These are phyloP conservation scores for Rozella allomycis DNA, from an alignment of 371 early-diverging fungal genomes.

Conservation along the genomic window DNA sequence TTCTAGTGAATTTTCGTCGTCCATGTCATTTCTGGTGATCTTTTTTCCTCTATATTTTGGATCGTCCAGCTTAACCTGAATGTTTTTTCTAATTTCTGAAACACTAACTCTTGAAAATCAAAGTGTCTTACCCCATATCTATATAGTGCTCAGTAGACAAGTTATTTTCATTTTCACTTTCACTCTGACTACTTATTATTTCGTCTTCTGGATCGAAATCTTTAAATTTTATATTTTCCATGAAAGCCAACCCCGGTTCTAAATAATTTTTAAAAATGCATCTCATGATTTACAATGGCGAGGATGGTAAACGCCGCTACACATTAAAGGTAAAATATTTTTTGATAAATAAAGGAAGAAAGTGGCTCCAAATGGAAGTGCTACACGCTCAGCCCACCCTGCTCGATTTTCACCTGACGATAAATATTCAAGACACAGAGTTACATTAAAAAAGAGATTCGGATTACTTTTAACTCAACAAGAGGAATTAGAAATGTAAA, in stretches of 20 bases:
- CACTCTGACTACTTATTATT: slow-evolving; percentile 14
- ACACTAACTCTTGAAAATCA: neutral
- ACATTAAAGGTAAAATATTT: slow-evolving; percentile 60
- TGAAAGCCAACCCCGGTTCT: slow-evolving; percentile 11
- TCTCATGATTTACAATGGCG: slow-evolving; percentile 68
- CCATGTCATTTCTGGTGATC: slow-evolving; percentile 37
- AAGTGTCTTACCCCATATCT: slow-evolving; percentile 25
- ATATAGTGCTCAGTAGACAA: slow-evolving; percentile 50
- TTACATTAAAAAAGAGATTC: slow-evolving; percentile 88
- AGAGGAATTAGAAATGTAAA: too few species aligned
- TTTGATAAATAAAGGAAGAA: slow-evolving; percentile 32
- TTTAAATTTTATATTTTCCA: slow-evolving; percentile 21
- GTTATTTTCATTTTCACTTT: too few species aligned
- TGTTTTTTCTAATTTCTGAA: neutral
- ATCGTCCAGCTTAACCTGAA: slow-evolving; percentile 26
- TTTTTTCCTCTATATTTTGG: slow-evolving; percentile 52
- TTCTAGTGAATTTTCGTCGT: slow-evolving; percentile 15
- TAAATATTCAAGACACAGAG: slow-evolving; percentile 91
- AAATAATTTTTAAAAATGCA: too few species aligned
- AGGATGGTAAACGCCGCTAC: slow-evolving; percentile 74
- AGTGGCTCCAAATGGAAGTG: slow-evolving; percentile 42
- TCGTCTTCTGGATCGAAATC: slow-evolving; percentile 26
- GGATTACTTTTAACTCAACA: slow-evolving; percentile 65
- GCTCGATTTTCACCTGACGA: slow-evolving; percentile 95
- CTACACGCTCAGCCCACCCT: slow-evolving; percentile 89